phyloP scores from a whole-genome alignment of 768 basidiomycete species.

The Collybia sp. region DNA sequence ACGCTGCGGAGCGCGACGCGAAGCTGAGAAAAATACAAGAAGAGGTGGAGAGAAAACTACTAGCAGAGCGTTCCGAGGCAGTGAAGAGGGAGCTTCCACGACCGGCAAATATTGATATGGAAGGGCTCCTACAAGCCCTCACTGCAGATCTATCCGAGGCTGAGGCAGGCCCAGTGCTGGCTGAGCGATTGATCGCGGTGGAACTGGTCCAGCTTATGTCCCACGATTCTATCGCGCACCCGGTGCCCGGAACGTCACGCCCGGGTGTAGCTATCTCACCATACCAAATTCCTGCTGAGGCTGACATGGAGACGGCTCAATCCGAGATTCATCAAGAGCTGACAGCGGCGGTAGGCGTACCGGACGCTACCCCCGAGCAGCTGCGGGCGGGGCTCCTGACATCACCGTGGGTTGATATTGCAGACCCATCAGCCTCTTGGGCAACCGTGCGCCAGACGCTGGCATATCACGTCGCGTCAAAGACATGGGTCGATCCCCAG shows the following conservation, averaged over 20 bases:
- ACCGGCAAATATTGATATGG: conserved; percentile 77
- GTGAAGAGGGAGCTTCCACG: conserved; percentile 84
- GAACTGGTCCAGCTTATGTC: conserved; percentile 78
- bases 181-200: conserved; percentile 61
- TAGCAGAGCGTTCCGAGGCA: conserved; percentile 78
- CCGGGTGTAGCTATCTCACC: conserved; percentile 67
- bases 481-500: conserved; percentile 64
- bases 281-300: conserved; percentile 77
- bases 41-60: conserved; percentile 71
- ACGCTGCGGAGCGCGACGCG: conserved; percentile 90
- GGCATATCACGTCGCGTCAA: conserved; percentile 50
- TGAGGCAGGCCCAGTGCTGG: conserved; percentile 38
- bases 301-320: conserved; percentile 65
- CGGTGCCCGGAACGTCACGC: conserved; percentile 80
- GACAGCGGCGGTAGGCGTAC: conserved; percentile 76
- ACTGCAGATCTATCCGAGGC: conserved; percentile 31
- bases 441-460: conserved; percentile 58
- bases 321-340: conserved; percentile 75
- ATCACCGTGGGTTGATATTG: conserved; percentile 54
- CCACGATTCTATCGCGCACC: conserved; percentile 86
- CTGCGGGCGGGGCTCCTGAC: conserved; percentile 73
- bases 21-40: conserved; percentile 58
- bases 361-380: conserved; percentile 74
- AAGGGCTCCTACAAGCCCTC: conserved; percentile 56
- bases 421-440: conserved; percentile 68